Evolutionary conservation across 345 rosid species (phyloP).

Genomic region (Salix arbutifolia): DNA sequence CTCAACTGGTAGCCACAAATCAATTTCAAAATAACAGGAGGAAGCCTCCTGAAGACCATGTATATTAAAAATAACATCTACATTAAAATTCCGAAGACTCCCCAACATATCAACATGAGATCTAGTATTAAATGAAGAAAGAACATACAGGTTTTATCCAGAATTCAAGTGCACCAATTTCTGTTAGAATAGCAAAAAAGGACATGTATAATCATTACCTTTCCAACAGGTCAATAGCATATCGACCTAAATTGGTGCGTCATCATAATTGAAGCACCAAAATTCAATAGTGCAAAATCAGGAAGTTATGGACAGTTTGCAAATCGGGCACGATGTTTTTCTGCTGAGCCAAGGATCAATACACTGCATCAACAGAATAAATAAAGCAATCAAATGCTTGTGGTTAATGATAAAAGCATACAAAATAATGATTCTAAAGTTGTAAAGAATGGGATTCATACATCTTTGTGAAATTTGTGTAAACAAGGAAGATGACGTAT

Average conservation of each 20-base stretch:
- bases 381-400: conserved; percentile 2
- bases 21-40: background rate
- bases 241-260: background rate
- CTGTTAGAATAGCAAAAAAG: background rate
- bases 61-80: background rate
- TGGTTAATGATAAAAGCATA: background rate
- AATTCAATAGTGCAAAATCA: background rate
- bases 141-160: background rate
- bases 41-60: background rate
- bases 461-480: conserved; percentile 96
- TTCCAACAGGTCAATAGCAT: background rate
- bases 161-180: background rate
- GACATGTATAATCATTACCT: background rate
- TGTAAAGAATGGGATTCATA: conserved; percentile 23
- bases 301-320: conserved; percentile 67
- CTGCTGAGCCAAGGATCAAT: conserved; percentile 92
- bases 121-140: background rate
- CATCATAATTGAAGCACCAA: background rate
- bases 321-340: conserved; percentile 77
- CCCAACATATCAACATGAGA: background rate
- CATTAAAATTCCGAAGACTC: background rate
- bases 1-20: background rate
- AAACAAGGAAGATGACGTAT: conserved; percentile 95
- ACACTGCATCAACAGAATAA: conserved; percentile 48
- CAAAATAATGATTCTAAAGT: background rate